These are phyloP conservation scores for Dactylellina cionopaga DNA, from an alignment of 2,329 filamentous ascomycete genomes.

Conservation along the genomic window DNA sequence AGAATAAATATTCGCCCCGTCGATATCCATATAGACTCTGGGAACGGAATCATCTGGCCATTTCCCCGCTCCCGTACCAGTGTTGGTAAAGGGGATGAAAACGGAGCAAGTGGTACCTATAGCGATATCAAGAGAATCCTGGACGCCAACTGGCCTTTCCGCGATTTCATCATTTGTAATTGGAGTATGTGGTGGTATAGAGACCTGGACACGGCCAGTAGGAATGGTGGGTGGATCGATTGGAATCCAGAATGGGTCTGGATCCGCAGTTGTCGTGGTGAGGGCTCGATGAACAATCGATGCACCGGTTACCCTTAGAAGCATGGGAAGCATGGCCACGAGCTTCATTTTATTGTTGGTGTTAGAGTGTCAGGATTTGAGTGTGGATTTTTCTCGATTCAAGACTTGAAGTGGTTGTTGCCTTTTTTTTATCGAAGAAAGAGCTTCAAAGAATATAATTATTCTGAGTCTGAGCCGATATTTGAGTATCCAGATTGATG, in stretches of 20 bases:
- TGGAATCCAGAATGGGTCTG: too few relatives aligned
- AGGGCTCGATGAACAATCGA: background rate
- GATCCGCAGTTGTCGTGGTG: background rate
- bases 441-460: too few relatives aligned
- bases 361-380: too few relatives aligned
- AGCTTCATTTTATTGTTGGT: too few relatives aligned
- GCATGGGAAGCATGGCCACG: background rate
- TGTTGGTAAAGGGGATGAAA: constrained; percentile 17
- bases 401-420: too few relatives aligned
- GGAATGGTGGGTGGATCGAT: background rate
- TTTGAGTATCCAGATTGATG: too few relatives aligned
- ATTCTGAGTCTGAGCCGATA: too few relatives aligned
- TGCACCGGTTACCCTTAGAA: background rate
- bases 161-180: constrained; percentile 3
- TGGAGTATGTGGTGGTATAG: constrained; percentile 9
- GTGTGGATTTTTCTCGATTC: too few relatives aligned
- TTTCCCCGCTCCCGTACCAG: background rate
- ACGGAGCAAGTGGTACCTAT: background rate
- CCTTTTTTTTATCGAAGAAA: too few relatives aligned
- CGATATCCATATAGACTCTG: constrained; percentile 18
- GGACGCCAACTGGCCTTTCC: constrained; percentile 4
- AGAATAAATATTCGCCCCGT: constrained; percentile 14
- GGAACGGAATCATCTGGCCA: constrained; percentile 15
- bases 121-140: background rate
- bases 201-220: background rate